These are phyloP conservation scores for Chlamydomonas asymmetrica DNA, from an alignment of 139 green algal species.

Conservation along the genomic window DNA sequence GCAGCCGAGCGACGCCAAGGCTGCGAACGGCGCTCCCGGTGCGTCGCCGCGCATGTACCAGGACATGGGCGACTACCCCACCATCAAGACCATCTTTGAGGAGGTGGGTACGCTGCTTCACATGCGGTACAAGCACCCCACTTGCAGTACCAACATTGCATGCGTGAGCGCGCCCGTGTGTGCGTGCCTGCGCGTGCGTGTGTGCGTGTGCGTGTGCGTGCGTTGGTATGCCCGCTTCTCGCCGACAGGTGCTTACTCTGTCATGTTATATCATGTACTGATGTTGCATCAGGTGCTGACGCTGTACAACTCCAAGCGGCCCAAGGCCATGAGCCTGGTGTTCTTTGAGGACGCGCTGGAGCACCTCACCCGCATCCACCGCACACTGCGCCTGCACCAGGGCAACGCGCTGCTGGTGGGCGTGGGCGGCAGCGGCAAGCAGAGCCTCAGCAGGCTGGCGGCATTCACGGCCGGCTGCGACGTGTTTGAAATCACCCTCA, in stretches of 20 bases:
- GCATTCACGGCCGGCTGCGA: constrained; percentile 68
- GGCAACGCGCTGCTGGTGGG: constrained; percentile 85
- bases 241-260: too few relatives aligned
- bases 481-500: constrained; percentile 88
- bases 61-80: constrained; percentile 64
- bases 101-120: too few relatives aligned
- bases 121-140: too few relatives aligned
- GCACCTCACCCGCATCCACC: constrained; percentile 78
- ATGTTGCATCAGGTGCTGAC: too few relatives aligned
- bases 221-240: too few relatives aligned
- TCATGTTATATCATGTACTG: too few relatives aligned
- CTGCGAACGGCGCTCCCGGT: too few relatives aligned
- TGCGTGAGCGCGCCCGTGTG: too few relatives aligned
- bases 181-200: too few relatives aligned
- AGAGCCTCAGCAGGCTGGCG: constrained; percentile 59
- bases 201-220: too few relatives aligned
- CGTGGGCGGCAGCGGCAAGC: constrained; percentile 84
- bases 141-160: too few relatives aligned
- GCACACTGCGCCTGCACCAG: constrained; percentile 70
- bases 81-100: constrained; percentile 75
- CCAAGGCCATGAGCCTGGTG: constrained; percentile 80
- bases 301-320: constrained; percentile 69
- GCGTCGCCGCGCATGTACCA: constrained; percentile 73
- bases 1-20: constrained; percentile 29
- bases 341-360: constrained; percentile 88